These are phyloP conservation scores for Dissophora ornata DNA, from an alignment of 192 early-diverging fungal genomes.

Conservation along the genomic window DNA sequence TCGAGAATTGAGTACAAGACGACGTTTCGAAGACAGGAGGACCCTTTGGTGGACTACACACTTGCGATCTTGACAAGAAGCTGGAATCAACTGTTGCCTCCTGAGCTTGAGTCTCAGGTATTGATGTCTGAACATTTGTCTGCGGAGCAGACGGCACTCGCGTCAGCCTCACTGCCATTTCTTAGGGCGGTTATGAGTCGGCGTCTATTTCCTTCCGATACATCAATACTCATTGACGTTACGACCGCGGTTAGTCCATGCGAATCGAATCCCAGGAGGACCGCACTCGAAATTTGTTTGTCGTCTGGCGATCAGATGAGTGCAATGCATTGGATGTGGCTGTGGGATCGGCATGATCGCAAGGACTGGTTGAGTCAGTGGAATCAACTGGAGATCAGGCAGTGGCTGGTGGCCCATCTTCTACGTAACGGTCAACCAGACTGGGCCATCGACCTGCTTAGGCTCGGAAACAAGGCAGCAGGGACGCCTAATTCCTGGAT, in stretches of 20 bases:
- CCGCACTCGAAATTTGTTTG: conserved; percentile 25
- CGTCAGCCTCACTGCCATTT: conserved; percentile 26
- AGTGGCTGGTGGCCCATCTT: not conserved
- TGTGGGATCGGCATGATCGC: conserved; percentile 30
- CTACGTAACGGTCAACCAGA: conserved; percentile 17
- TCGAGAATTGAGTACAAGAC: conserved; percentile 9
- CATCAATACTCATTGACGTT: conserved; percentile 4
- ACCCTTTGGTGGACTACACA: conserved; percentile 39
- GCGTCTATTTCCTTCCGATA: conserved; percentile 28
- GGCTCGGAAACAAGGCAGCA: conserved; percentile 1
- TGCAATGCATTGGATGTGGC: conserved; percentile 30
- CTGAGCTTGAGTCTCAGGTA: not conserved
- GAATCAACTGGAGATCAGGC: conserved; percentile 20
- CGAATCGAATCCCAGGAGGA: conserved; percentile 1
- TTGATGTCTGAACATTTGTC: not conserved
- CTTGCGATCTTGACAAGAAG: conserved; percentile 19
- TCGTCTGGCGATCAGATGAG: conserved; percentile 1
- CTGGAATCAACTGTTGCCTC: conserved; percentile 20
- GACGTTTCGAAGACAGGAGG: conserved; percentile 14
- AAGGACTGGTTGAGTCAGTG: conserved; percentile 34
- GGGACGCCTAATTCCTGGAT: conserved; percentile 20
- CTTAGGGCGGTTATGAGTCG: conserved; percentile 18
- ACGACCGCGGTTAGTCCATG: not conserved
- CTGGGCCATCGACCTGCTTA: conserved; percentile 27
- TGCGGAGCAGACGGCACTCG: conserved; percentile 17